Conservation (phyloP, 2,329 filamentous ascomycete species). For the Camillea tinctor region DNA sequence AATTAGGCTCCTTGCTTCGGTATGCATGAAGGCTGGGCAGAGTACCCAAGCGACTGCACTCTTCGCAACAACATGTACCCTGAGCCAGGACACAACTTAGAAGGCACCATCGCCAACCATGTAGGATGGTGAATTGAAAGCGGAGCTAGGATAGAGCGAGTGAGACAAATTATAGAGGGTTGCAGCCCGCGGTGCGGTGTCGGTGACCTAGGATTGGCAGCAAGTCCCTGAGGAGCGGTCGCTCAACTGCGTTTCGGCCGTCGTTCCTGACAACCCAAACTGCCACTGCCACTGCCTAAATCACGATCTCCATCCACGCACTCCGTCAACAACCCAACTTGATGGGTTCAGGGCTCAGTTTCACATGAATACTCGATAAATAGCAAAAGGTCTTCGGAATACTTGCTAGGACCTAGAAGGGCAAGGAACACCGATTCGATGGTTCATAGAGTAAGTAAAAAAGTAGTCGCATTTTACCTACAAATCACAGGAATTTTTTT, state of each 20-base stretch:
- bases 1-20: not conserved
- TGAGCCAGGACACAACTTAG: not conserved
- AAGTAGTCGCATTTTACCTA: not conserved
- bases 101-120: not conserved
- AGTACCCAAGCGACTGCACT: not conserved
- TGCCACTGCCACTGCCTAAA: slow-evolving; percentile 11
- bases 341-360: not conserved
- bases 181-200: slow-evolving; percentile 11
- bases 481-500: not conserved
- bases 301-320: slow-evolving; percentile 16
- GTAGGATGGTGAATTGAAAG: slow-evolving; percentile 3
- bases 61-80: not conserved
- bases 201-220: slow-evolving; percentile 12
- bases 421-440: not conserved
- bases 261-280: slow-evolving; percentile 12
- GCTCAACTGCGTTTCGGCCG: slow-evolving; percentile 21
- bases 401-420: not conserved
- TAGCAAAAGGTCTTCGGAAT: not conserved
- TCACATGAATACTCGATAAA: not conserved
- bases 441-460: not conserved
- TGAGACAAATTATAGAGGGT: slow-evolving; percentile 12
- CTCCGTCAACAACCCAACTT: slow-evolving; percentile 5
- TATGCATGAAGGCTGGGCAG: not conserved
- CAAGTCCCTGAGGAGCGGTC: slow-evolving; percentile 15
- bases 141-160: slow-evolving; percentile 1